phyloP scores from a whole-genome alignment of 2,329 filamentous ascomycete genomes.

The Alternaria metachromatica region DNA sequence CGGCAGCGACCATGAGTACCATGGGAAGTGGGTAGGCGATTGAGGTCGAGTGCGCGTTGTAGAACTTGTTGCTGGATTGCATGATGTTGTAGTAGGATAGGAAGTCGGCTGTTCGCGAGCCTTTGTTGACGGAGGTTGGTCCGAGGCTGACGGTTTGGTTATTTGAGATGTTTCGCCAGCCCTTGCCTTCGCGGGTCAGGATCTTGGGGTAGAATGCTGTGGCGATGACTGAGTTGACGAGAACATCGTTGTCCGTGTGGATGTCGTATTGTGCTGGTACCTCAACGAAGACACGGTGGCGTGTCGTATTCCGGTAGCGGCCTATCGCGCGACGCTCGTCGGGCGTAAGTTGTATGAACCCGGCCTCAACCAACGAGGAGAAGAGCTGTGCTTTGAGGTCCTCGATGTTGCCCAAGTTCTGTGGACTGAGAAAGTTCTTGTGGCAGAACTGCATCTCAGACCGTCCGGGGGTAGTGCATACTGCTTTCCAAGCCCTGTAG shows the following conservation, averaged over 20 bases:
- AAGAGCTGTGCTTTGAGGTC: slow-evolving; percentile 93
- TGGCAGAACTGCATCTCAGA: slow-evolving; percentile 91
- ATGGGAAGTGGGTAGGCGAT: slow-evolving; percentile 77
- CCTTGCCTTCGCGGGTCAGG: slow-evolving; percentile 81
- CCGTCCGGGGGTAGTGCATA: slow-evolving; percentile 72
- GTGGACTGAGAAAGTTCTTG: slow-evolving; percentile 91
- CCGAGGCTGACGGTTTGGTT: slow-evolving; percentile 90
- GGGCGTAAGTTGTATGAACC: slow-evolving; percentile 76
- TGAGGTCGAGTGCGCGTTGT: slow-evolving; percentile 78
- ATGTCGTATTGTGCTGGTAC: slow-evolving; percentile 76
- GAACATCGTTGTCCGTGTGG: slow-evolving; percentile 79
- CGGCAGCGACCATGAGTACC: slow-evolving; percentile 75
- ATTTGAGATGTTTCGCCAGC: slow-evolving; percentile 89
- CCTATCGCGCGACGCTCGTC: slow-evolving; percentile 75
- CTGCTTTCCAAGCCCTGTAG: slow-evolving; percentile 85
- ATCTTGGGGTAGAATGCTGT: slow-evolving; percentile 98
- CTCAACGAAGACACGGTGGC: slow-evolving; percentile 79
- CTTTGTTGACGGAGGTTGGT: slow-evolving; percentile 87
- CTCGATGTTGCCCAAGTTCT: slow-evolving; percentile 89
- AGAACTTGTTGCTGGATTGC: slow-evolving; percentile 82
- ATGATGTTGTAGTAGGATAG: slow-evolving; percentile 97
- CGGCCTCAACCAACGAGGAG: slow-evolving; percentile 82
- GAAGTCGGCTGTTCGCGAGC: slow-evolving; percentile 68
- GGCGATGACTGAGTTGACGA: slow-evolving; percentile 82
- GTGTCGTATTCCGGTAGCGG: slow-evolving; percentile 69